Base-by-base conservation (phyloP, 768 basidiomycete species). In the Hypholoma sublateritium region DNA sequence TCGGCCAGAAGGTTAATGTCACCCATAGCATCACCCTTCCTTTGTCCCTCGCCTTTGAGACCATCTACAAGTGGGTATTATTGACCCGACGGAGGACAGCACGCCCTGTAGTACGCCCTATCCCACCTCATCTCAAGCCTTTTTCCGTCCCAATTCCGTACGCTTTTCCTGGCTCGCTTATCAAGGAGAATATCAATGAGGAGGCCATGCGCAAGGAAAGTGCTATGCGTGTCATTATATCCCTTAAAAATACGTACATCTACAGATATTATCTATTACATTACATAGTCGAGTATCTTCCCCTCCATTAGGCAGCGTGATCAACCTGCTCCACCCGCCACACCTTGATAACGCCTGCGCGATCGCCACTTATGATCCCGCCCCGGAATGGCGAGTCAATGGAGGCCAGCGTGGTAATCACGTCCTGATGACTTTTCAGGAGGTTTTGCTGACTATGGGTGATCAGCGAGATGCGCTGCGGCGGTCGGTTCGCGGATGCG, bases 351-450 rank as follows among this genome's bases (percentile, higher is more conserved):
- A 87, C 86, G 3, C 97, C 97, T 19, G 88, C 80, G 46, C 93
- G 80, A 69, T 98, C 96, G 1, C 91, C 96, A 60, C 89, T 94
- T n/a, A 98, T 83, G 45, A 97, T 82, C 1, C 93, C 91, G 22
- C 93, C 94, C 53, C 91, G 82, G 73, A 98, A 98, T 1, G 96
- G 94, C 0, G 95, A 88, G 61, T 97, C 93, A 52, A 99, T 86
- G 60, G 89, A 91, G 0, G 85, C 86, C 35, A 99, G 71, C 1
- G 90, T 86, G 5, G 91, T 93, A 17, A 98, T 84, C 2, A 93
- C 85, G 67, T 98, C 95, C 62, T 94, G 93, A 67, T 98, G 97
- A 5, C 89, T 81, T 67, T 86, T 88, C 32, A 98, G 75, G 19
- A 97, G 75, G 52, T 87, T 88, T 66, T 95, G 88, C 65, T 96